Evolutionary conservation across 768 basidiomycete species (phyloP).

Genomic region (Strobilomyces dryophilus): DNA sequence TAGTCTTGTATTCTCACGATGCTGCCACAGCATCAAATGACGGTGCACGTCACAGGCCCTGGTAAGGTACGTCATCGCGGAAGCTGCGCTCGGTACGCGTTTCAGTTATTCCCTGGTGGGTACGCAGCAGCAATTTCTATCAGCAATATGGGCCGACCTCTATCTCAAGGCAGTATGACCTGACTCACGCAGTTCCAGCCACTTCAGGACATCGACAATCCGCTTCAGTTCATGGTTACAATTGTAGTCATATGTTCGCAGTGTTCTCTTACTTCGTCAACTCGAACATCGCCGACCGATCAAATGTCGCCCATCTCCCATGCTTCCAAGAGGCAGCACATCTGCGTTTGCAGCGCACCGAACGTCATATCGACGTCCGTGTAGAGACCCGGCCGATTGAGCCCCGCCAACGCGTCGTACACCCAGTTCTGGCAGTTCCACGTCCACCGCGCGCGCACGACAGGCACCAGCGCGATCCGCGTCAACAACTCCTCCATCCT

Average conservation of each 20-base stretch:
- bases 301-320: constrained; percentile 27
- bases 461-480: constrained; percentile 12
- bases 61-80: too few relatives aligned
- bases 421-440: constrained; percentile 32
- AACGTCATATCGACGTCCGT: constrained; percentile 16
- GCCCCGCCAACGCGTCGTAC: constrained; percentile 14
- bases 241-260: neutral
- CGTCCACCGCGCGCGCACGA: constrained; percentile 11
- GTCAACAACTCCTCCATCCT: constrained; percentile 8
- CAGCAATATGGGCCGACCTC: too few relatives aligned
- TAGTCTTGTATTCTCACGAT: too few relatives aligned
- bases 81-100: too few relatives aligned
- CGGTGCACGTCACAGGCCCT: too few relatives aligned
- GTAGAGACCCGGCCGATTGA: constrained; percentile 11
- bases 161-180: too few relatives aligned
- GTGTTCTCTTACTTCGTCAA: neutral
- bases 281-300: neutral
- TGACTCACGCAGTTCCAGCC: too few relatives aligned
- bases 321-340: constrained; percentile 25
- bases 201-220: too few relatives aligned
- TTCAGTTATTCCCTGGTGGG: too few relatives aligned
- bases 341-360: constrained; percentile 20
- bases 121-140: too few relatives aligned
- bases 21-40: too few relatives aligned
- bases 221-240: neutral